phyloP scores from a whole-genome alignment of 257 asterid species.

The Vinca minor region DNA sequence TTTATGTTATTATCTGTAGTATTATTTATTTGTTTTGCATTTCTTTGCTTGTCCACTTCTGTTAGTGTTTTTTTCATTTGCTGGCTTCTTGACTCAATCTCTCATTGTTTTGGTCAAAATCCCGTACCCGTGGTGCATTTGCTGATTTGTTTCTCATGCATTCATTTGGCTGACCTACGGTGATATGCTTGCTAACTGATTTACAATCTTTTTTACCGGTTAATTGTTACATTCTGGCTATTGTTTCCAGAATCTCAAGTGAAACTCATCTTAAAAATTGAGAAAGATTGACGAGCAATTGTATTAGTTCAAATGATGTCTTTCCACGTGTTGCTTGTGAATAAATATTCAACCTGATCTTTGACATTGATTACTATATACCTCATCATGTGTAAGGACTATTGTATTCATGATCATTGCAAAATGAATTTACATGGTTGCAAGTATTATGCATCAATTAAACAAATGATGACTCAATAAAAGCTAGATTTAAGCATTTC shows the following conservation, averaged over 20 bases:
- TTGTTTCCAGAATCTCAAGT: too few relatives aligned
- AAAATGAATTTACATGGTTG: neutral
- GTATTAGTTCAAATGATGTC: neutral
- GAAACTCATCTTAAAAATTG: too few relatives aligned
- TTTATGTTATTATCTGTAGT: neutral
- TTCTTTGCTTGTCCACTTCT: slow-evolving; percentile 2
- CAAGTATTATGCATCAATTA: neutral
- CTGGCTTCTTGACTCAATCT: slow-evolving; percentile 9
- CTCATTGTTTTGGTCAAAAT: neutral
- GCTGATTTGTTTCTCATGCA: neutral
- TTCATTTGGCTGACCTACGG: neutral
- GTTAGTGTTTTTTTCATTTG: slow-evolving; percentile 6
- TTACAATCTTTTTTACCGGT: neutral
- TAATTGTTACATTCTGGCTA: neutral
- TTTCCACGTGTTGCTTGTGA: neutral
- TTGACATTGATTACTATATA: neutral
- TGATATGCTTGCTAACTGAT: neutral
- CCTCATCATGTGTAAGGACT: neutral
- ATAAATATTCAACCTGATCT: neutral
- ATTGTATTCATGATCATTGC: neutral
- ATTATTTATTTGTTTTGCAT: neutral
- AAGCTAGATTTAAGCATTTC: neutral
- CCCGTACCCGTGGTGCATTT: neutral
- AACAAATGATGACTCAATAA: neutral
- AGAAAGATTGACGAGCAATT: neutral